These are phyloP conservation scores for Schizonepeta tenuifolia DNA, from an alignment of 257 asterid genomes.

Conservation along the genomic window DNA sequence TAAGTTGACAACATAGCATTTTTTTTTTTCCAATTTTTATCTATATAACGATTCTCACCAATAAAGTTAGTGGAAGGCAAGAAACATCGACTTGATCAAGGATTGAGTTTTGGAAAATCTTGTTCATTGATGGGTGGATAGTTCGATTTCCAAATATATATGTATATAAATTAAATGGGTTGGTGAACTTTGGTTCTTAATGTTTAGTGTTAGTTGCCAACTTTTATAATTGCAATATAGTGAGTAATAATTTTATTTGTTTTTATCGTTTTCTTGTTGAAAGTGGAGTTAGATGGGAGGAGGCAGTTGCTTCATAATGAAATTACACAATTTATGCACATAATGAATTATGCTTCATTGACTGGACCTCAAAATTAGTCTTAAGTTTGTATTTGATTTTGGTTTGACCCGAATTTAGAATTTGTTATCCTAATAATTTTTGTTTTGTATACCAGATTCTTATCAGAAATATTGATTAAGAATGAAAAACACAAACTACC, in stretches of 20 bases:
- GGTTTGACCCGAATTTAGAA: background rate
- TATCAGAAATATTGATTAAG: background rate
- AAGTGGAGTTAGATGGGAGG: slow-evolving; percentile 1
- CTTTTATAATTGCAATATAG: background rate
- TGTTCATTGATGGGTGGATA: slow-evolving; percentile 2
- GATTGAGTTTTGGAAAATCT: background rate
- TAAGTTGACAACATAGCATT: too few relatives aligned
- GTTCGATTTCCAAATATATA: background rate
- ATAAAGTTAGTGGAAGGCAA: slow-evolving; percentile 15
- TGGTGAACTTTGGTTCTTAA: slow-evolving; percentile 2
- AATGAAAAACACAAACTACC: background rate
- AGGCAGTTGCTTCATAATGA: too few relatives aligned
- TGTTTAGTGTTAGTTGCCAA: slow-evolving; percentile 6
- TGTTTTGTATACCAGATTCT: background rate
- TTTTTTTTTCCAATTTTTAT: background rate
- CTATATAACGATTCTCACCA: background rate
- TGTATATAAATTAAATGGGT: background rate
- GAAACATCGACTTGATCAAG: background rate
- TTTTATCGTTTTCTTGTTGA: background rate
- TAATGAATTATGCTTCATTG: background rate
- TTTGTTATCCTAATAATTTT: background rate
- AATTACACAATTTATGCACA: too few relatives aligned
- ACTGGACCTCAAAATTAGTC: background rate
- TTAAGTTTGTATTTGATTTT: background rate
- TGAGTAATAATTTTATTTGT: background rate